Conservation (phyloP, 2,329 filamentous ascomycete species). For the Teratosphaeria gauchensis region DNA sequence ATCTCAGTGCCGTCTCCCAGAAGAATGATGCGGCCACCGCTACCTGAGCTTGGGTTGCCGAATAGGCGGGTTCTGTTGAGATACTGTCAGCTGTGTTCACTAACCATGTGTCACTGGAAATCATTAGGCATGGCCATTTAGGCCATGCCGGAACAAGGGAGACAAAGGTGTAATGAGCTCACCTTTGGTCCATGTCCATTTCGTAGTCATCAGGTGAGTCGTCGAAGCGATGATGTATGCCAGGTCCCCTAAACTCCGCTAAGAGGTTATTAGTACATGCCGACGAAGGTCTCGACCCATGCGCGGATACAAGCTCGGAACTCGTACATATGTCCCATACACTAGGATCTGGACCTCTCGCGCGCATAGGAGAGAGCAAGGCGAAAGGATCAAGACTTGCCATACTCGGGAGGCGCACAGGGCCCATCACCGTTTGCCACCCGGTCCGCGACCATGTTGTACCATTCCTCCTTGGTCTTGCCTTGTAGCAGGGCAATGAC, state of each 20-base stretch:
- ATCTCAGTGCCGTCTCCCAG: constrained; percentile 92
- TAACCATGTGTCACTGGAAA: neutral
- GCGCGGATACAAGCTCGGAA: neutral
- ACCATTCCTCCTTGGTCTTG: constrained; percentile 95
- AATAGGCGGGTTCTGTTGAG: constrained; percentile 48
- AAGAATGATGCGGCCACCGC: constrained; percentile 73
- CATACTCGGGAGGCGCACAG: constrained; percentile 97
- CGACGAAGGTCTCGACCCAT: neutral
- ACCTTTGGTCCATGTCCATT: constrained; percentile 54
- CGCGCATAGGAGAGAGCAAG: constrained; percentile 3
- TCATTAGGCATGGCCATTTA: neutral
- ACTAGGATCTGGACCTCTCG: constrained; percentile 33
- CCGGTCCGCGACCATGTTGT: constrained; percentile 85
- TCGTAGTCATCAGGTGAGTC: constrained; percentile 54
- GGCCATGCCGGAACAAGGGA: neutral
- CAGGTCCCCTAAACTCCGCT: constrained; percentile 44
- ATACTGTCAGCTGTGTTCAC: neutral
- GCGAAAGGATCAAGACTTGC: constrained; percentile 55
- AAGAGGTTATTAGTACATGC: constrained; percentile 17
- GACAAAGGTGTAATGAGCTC: neutral
- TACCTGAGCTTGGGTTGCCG: constrained; percentile 48
- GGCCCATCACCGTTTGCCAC: constrained; percentile 95
- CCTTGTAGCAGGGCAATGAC: constrained; percentile 82
- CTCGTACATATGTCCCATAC: constrained; percentile 30
- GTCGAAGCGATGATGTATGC: constrained; percentile 39